Evolutionary conservation across 805 yeast genomes (phyloP), one percentile per base, ranked within the genome.

Genomic region (Metschnikowia santaceciliae): DNA sequence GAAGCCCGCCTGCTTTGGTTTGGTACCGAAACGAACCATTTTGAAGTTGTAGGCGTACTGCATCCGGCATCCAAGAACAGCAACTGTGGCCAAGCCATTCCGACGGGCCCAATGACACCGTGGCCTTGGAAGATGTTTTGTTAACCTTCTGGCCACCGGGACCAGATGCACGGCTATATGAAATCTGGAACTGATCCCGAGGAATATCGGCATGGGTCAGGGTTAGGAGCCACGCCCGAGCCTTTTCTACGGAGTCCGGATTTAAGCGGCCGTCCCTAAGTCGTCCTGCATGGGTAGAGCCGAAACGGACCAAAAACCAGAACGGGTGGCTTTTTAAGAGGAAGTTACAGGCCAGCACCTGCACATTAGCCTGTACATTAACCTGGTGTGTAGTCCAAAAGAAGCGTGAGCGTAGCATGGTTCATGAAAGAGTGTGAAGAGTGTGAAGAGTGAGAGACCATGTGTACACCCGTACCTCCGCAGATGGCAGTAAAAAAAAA

Each of bases 121-220:
- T 83, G 6, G 90, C 88, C 59, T 88, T 84, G 1, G 87, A 77
- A 32, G 78, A 76, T 8, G 83, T 75, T 58, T 88, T 88, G 65
- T 88, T 88, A 10, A 89, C 95, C 61, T 89, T 85, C 58, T 88
- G 96, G 0, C 96, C 96, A 1, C 96, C 96, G 0, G 96, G 89
- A 0, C 96, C 96, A 33, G 90, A 80, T 0, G 94, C 78, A 51
- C 91, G 66, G 48, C 81, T 71, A 60, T 68, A 84, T 3, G 73
- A 55, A 1, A 78, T 61, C 2, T 68, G 66, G 58, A 84, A 83
- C 14, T 65, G 57, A 15, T 64, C 55, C 13, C 69, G 62, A 0
- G 88, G 88, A 2, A 84, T 70, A 6, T 62, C 49, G 1, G 52
- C 32, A 6, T 61, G 58, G 1, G 59, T 54, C 49, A 75, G 66